Conservation (phyloP, 108 stramenopile species). For the Seminavis robusta region DNA sequence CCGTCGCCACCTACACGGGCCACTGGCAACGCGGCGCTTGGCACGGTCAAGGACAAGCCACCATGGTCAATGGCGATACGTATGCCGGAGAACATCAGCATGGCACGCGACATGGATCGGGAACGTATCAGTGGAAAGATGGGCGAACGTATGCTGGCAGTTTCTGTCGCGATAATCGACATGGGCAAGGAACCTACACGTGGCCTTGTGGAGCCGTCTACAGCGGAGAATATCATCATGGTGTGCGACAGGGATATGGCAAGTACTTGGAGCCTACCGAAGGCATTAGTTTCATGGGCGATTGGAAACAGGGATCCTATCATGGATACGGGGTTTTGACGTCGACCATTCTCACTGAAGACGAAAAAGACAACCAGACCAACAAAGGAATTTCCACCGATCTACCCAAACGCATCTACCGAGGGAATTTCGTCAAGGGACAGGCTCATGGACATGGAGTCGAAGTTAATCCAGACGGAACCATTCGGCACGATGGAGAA, state of each 20-base stretch:
- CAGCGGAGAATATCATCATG: slow-evolving; percentile 17
- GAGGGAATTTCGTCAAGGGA: slow-evolving; percentile 39
- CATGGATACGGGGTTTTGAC: slow-evolving; percentile 24
- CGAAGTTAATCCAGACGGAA: neutral
- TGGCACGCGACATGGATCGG: slow-evolving; percentile 5
- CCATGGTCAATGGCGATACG: neutral
- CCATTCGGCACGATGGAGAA: slow-evolving; percentile 10
- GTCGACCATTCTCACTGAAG: neutral
- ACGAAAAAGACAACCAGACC: neutral
- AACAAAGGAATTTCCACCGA: neutral
- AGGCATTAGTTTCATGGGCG: slow-evolving; percentile 20
- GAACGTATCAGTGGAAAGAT: neutral
- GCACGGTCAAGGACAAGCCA: neutral
- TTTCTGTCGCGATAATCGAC: neutral
- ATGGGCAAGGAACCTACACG: slow-evolving; percentile 29
- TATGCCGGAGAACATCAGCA: slow-evolving; percentile 2
- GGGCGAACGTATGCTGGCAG: slow-evolving; percentile 7
- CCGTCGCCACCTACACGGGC: slow-evolving; percentile 35
- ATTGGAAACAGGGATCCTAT: slow-evolving; percentile 18
- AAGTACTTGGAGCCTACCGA: neutral
- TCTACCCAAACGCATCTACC: neutral
- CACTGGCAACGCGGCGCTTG: slow-evolving; percentile 9
- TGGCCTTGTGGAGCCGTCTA: slow-evolving; percentile 14
- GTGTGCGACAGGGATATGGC: slow-evolving; percentile 16
- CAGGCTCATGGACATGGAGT: slow-evolving; percentile 21